These are phyloP conservation scores for Verticillium isaacii DNA, from an alignment of 2,329 filamentous ascomycete genomes.

Conservation along the genomic window DNA sequence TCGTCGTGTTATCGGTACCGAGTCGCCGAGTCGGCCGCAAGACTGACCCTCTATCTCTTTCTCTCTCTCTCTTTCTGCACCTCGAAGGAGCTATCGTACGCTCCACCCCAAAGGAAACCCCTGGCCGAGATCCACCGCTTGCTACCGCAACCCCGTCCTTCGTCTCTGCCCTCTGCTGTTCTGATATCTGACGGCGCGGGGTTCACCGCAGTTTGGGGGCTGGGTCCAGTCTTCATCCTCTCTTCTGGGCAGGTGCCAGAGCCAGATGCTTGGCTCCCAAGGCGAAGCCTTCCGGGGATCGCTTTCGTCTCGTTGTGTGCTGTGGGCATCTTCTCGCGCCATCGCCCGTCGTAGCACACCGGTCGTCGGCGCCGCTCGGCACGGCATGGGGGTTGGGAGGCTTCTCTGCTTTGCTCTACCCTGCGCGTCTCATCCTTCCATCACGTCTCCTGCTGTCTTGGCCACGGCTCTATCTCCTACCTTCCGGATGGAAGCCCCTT, in stretches of 20 bases:
- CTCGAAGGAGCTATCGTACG: background rate
- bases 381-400: background rate
- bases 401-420: background rate
- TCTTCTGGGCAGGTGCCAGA: background rate
- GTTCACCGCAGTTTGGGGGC: background rate
- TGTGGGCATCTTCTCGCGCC: background rate
- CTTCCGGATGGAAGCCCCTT: background rate
- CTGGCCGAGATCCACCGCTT: background rate
- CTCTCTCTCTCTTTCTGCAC: background rate
- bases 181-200: background rate
- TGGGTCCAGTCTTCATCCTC: background rate
- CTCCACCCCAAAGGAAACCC: background rate
- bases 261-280: background rate
- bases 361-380: background rate
- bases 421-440: background rate
- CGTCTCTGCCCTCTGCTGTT: background rate
- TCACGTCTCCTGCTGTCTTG: background rate
- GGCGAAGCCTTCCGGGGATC: background rate
- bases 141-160: background rate
- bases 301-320: background rate
- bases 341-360: background rate
- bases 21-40: background rate
- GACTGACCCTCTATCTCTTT: no score
- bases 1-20: background rate
- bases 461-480: background rate